Base-by-base conservation (phyloP, 805 yeast species). In the Yamadazyma paraphyllophila region DNA sequence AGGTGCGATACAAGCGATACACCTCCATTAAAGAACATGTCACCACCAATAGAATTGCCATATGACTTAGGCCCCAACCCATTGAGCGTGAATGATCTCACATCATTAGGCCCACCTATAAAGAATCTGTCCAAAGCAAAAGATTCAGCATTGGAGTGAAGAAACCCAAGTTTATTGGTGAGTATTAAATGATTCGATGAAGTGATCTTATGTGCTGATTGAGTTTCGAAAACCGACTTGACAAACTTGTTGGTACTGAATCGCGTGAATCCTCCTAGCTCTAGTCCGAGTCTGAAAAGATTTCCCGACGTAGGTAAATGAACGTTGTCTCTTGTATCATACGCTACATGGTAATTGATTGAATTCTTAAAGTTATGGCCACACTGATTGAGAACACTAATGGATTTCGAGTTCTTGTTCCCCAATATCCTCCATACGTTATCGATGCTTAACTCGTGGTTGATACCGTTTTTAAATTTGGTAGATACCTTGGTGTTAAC, bases 41-140 rank as follows among this genome's bases (percentile, higher is more conserved):
- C 80, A 11, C 83, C 83, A 5, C 84, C 84, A 32, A 77, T 57
- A 2, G 79, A 66, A 25, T 76, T 60, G 26, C 72, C 73, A 62
- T 66, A 69, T 41, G 71, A 70, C 51, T 77, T 79, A 2, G 83
- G 83, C 0, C 84, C 83, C 36, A 79, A 52, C 1, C 83, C 82
- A 36, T 78, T 73, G 47, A 77, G 55, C 9, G 63, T 58, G 52
- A 78, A 80, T 1, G 82, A 75, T 36, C 83, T 65, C 7, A 80
- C 71, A 49, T 79, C 83, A 51, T 78, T 79, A 10, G 84, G 78
- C 1, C 84, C 84, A n/a, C 84, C 84, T 2, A 73, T 62, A 53
- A 71, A 76, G 46, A 78, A 79, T 38, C 80, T 62, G 57, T 80
- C 84, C 63, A 79, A 65, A 7, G 79, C 62, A 51, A 65, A 71